phyloP scores from a whole-genome alignment of 2,329 filamentous ascomycete species.

The Leptographium procerum region DNA sequence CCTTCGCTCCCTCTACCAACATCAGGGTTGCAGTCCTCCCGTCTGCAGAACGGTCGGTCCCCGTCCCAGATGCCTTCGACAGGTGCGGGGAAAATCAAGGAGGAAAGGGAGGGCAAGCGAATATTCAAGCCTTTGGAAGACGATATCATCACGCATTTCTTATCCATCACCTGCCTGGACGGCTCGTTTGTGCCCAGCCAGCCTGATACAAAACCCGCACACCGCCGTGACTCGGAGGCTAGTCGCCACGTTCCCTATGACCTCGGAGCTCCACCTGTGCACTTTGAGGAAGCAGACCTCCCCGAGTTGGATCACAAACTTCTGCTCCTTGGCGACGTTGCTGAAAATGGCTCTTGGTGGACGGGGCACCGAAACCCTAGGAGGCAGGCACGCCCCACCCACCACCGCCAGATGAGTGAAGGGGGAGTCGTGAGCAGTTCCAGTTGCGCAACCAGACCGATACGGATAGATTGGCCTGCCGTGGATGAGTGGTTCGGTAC shows the following conservation, averaged over 20 bases:
- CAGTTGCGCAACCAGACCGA: conserved; percentile 20
- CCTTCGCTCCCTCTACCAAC: background rate
- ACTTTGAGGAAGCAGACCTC: conserved; percentile 14
- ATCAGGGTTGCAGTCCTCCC: background rate
- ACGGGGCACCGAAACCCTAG: conserved; percentile 44
- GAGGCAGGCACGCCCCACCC: conserved; percentile 3
- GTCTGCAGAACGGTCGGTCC: conserved; percentile 8
- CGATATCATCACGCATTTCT: conserved; percentile 60
- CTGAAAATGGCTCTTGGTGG: conserved; percentile 78
- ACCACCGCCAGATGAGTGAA: conserved; percentile 19
- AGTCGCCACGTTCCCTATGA: background rate
- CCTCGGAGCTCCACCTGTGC: too few relatives aligned
- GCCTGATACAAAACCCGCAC: background rate
- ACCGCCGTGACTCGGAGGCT: background rate
- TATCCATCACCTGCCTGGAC: conserved; percentile 62
- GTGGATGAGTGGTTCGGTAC: conserved; percentile 64
- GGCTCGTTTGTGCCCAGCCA: conserved; percentile 45
- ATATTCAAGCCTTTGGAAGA: conserved; percentile 71
- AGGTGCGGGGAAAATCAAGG: background rate
- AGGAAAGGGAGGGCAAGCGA: conserved; percentile 31
- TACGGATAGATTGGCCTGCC: conserved; percentile 64
- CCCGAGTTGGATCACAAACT: conserved; percentile 60
- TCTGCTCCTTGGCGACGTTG: conserved; percentile 61
- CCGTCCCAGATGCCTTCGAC: conserved; percentile 1
- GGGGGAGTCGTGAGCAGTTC: conserved; percentile 15